A percentile compares a stretch with the other conserved stretches of the same genome.
Evolutionary conservation across 2,329 filamentous ascomycete species (phyloP).

Genomic region (Penicillium sclerotiorum): DNA sequence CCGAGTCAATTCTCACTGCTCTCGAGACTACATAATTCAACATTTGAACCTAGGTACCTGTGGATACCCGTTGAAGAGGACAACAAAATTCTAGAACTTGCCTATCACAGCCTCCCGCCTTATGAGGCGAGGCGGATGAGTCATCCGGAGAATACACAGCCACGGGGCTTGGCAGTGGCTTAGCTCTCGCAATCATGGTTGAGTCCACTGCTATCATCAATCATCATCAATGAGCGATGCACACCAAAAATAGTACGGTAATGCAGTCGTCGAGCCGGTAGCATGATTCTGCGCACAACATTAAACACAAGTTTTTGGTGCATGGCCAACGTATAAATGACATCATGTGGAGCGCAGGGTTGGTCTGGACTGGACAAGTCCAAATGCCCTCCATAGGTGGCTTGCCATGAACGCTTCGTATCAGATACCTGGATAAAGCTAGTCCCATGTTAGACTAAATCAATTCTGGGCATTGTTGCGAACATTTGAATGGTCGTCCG

Average conservation of each 20-base stretch:
- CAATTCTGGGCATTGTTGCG: background rate
- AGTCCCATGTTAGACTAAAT: background rate
- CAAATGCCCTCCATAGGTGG: background rate
- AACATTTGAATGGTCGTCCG: background rate
- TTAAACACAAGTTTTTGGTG: background rate
- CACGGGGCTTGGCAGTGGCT: too few relatives aligned
- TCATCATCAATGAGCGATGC: too few relatives aligned
- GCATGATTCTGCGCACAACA: background rate
- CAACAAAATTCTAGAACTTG: too few relatives aligned
- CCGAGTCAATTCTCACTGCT: too few relatives aligned
- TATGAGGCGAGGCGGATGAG: too few relatives aligned
- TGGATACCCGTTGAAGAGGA: too few relatives aligned
- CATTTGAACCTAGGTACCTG: too few relatives aligned
- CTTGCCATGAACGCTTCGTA: background rate
- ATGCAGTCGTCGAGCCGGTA: background rate
- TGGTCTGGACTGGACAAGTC: background rate
- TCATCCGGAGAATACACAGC: too few relatives aligned
- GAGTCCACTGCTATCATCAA: too few relatives aligned
- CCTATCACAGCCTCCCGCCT: too few relatives aligned
- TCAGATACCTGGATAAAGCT: background rate
- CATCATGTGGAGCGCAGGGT: slow-evolving; percentile 9
- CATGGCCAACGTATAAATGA: slow-evolving; percentile 2
- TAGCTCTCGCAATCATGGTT: too few relatives aligned
- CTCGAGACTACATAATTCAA: too few relatives aligned
- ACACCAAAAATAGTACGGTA: background rate